Evolutionary conservation across 108 stramenopile species (phyloP).

Genomic region (Cyclostephanos tholiformis): DNA sequence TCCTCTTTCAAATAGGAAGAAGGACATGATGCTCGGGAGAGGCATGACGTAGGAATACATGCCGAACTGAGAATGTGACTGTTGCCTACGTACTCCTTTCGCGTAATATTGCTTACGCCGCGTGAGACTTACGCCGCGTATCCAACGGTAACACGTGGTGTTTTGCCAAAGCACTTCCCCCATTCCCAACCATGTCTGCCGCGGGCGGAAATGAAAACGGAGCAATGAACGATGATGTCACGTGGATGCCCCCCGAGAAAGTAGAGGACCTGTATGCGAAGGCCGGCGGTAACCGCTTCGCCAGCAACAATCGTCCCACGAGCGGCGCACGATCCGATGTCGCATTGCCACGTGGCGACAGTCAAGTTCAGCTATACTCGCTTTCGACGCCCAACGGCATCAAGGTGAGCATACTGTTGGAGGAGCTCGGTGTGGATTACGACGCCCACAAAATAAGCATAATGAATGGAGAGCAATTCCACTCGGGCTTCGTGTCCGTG

Average conservation of each 20-base stretch:
- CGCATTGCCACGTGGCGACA: slow-evolving; percentile 64
- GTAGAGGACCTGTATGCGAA: not conserved
- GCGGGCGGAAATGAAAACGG: too few species aligned
- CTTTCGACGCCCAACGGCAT: slow-evolving; percentile 87
- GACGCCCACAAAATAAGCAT: slow-evolving; percentile 77
- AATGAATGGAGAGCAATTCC: slow-evolving; percentile 75
- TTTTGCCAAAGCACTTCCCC: too few species aligned
- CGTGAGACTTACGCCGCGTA: too few species aligned
- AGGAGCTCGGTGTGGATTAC: slow-evolving; percentile 83
- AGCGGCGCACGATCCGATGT: slow-evolving; percentile 74
- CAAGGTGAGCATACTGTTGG: slow-evolving; percentile 84
- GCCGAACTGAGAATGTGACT: too few species aligned
- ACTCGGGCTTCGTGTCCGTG: slow-evolving; percentile 74
- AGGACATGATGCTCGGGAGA: too few species aligned
- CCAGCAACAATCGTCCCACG: slow-evolving; percentile 58
- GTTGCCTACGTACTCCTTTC: too few species aligned
- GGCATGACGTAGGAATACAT: too few species aligned
- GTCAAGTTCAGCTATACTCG: slow-evolving; percentile 82
- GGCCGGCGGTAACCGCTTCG: not conserved
- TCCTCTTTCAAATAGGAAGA: too few species aligned
- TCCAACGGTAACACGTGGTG: too few species aligned
- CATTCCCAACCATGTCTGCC: too few species aligned
- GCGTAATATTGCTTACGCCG: too few species aligned
- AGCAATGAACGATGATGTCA: not conserved
- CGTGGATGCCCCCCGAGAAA: not conserved